Percentiles rank a stretch among this genome's conserved stretches.
These are phyloP conservation scores for Crithidia fasciculata DNA, from an alignment of 208 protist genomes.

Conservation along the genomic window DNA sequence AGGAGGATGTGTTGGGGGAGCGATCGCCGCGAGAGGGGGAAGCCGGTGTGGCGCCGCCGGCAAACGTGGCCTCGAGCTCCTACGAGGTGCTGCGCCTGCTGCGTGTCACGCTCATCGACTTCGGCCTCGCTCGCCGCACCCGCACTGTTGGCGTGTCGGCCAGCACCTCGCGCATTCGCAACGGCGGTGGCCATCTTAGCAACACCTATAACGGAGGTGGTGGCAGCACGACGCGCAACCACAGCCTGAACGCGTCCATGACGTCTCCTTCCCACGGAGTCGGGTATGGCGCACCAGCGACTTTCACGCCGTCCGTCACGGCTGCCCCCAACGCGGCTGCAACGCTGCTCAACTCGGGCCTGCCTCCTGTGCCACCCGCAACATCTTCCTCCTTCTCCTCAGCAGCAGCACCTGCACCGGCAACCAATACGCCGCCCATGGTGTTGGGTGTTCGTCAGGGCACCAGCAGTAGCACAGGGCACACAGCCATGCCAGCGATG, in stretches of 20 bases:
- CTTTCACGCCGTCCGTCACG: too few relatives aligned
- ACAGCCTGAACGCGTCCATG: conserved; percentile 14
- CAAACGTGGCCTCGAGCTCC: not conserved
- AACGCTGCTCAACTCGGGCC: too few relatives aligned
- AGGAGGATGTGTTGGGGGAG: not conserved
- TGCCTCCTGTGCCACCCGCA: too few relatives aligned
- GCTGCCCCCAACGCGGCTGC: too few relatives aligned
- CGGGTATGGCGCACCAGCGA: not conserved
- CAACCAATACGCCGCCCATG: not conserved
- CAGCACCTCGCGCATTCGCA: conserved; percentile 1
- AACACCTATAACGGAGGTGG: not conserved
- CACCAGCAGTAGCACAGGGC: conserved; percentile 12
- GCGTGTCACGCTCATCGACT: conserved; percentile 81
- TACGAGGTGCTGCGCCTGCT: conserved; percentile 44
- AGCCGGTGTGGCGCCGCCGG: not conserved
- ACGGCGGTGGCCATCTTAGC: too few relatives aligned
- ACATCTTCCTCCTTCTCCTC: not conserved
- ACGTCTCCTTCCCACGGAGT: conserved; percentile 10
- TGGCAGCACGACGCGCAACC: not conserved
- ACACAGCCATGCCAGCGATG: not conserved
- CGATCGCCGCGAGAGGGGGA: not conserved
- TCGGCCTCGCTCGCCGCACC: conserved; percentile 73
- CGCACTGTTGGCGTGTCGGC: conserved; percentile 11
- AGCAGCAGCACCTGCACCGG: not conserved
- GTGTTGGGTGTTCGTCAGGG: conserved; percentile 1